Evolutionary conservation across 176 grass and related monocot species (phyloP).

Genomic region (Lolium perenne): DNA sequence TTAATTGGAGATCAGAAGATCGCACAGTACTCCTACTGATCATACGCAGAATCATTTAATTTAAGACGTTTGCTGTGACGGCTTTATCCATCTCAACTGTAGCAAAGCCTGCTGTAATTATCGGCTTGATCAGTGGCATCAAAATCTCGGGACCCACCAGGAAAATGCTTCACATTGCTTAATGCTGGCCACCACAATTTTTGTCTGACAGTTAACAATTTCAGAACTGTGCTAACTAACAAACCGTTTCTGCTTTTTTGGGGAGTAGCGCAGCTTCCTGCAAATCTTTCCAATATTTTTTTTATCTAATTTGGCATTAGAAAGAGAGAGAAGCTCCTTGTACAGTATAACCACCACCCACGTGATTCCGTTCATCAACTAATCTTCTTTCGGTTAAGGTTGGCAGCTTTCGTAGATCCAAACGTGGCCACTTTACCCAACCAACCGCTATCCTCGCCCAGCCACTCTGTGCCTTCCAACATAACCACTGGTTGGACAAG

Average conservation of each 20-base stretch:
- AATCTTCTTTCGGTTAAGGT: constrained; percentile 33
- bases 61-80: background rate
- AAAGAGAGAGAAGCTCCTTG: background rate
- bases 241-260: background rate
- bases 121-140: background rate
- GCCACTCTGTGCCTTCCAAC: constrained; percentile 7
- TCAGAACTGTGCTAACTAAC: background rate
- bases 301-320: constrained; percentile 26
- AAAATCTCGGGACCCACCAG: background rate
- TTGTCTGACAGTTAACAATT: no score
- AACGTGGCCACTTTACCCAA: constrained; percentile 35
- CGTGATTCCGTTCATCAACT: background rate
- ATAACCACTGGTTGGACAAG: constrained; percentile 23
- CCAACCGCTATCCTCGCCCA: constrained; percentile 18
- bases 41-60: background rate
- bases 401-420: constrained; percentile 29
- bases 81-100: background rate
- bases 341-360: background rate
- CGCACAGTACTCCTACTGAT: background rate
- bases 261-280: background rate
- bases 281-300: background rate
- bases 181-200: background rate
- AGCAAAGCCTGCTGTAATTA: background rate
- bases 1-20: background rate
- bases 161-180: background rate